Percentiles rank a stretch among this genome's conserved stretches.
phyloP scores from a whole-genome alignment of 257 asterid species.

The Leptodermis oblonga region DNA sequence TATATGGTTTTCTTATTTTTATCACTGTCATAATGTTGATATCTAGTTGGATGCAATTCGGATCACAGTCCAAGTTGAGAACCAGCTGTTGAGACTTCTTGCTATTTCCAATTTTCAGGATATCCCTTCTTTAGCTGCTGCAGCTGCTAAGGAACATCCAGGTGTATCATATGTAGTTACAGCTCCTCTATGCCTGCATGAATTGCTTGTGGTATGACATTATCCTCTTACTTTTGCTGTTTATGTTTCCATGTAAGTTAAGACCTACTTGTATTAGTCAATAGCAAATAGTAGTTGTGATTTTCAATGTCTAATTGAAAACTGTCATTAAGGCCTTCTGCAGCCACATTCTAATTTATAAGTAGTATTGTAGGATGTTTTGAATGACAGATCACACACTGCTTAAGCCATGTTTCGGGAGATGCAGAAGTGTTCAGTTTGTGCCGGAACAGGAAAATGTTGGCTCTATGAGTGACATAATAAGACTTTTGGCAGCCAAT shows the following conservation, averaged over 20 bases:
- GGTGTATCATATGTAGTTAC: constrained; percentile 79
- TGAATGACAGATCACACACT: constrained; percentile 77
- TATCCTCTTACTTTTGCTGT: constrained; percentile 8
- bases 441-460: constrained; percentile 93
- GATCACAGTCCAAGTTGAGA: not conserved
- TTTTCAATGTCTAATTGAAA: not conserved
- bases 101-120: constrained; percentile 33
- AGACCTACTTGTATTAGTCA: not conserved
- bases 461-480: constrained; percentile 33
- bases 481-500: not conserved
- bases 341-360: constrained; percentile 34
- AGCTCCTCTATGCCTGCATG: constrained; percentile 64
- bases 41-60: not conserved
- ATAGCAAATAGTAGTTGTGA: not conserved
- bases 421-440: constrained; percentile 74
- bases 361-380: constrained; percentile 62
- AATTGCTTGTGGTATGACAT: constrained; percentile 62
- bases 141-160: constrained; percentile 92
- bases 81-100: constrained; percentile 25
- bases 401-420: constrained; percentile 86
- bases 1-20: constrained; percentile 13
- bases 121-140: constrained; percentile 77
- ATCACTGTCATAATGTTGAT: not conserved
- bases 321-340: constrained; percentile 7
- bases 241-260: not conserved